Evolutionary conservation across 2,329 filamentous ascomycete genomes (phyloP).

Genomic region (Phaeosphaeriaceae sp.): DNA sequence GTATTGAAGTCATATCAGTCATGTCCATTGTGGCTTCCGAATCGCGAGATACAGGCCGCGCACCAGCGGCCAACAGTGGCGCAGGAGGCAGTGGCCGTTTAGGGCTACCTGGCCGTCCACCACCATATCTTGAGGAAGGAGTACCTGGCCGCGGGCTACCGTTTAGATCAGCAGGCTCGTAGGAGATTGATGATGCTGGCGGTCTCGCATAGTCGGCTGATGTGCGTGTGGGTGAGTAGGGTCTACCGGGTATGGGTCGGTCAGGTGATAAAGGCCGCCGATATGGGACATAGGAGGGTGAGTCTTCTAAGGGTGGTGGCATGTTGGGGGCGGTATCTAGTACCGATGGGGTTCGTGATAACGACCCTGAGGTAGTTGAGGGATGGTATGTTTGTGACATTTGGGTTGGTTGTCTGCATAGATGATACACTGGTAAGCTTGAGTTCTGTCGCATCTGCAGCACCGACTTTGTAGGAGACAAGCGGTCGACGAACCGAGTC

Average conservation of each 20-base stretch:
- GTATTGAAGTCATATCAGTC: slow-evolving; percentile 75
- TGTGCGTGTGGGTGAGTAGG: slow-evolving; percentile 61
- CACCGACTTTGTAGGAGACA: slow-evolving; percentile 27
- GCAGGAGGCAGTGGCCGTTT: slow-evolving; percentile 86
- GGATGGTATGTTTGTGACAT: slow-evolving; percentile 59
- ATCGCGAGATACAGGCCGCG: slow-evolving; percentile 52
- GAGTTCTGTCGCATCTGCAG: slow-evolving; percentile 24
- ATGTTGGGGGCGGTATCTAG: slow-evolving; percentile 58
- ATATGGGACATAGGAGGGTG: slow-evolving; percentile 69
- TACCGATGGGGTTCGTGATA: slow-evolving; percentile 58
- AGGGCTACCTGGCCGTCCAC: slow-evolving; percentile 77
- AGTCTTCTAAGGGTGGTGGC: slow-evolving; percentile 65
- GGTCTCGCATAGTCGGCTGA: slow-evolving; percentile 72
- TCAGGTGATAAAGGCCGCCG: slow-evolving; percentile 57
- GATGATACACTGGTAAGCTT: slow-evolving; percentile 46
- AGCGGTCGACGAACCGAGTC: slow-evolving; percentile 29
- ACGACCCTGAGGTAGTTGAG: slow-evolving; percentile 51
- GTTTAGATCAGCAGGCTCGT: slow-evolving; percentile 87
- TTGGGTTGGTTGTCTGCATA: slow-evolving; percentile 50
- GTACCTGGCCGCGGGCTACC: slow-evolving; percentile 90
- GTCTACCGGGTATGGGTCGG: slow-evolving; percentile 40
- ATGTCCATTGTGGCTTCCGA: slow-evolving; percentile 61
- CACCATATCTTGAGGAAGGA: slow-evolving; percentile 85
- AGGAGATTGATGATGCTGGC: slow-evolving; percentile 72
- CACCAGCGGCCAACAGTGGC: slow-evolving; percentile 74